These are phyloP conservation scores for Dictyostelium discoideum DNA, from an alignment of 78 protist species.

Conservation along the genomic window DNA sequence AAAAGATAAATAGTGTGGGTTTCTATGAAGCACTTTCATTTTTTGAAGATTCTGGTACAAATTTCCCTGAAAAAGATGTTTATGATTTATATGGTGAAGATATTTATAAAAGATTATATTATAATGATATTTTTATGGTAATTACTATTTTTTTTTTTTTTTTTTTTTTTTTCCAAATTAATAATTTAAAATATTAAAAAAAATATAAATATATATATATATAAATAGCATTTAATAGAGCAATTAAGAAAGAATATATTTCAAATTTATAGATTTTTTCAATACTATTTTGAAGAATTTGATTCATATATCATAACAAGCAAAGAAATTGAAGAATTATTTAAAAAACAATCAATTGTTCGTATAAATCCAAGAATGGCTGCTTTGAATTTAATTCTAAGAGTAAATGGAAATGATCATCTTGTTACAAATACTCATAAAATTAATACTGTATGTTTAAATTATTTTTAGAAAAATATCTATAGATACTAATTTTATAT, in stretches of 20 bases:
- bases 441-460: neutral
- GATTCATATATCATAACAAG: neutral
- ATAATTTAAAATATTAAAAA: no score
- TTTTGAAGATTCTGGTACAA: neutral
- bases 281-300: neutral
- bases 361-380: neutral
- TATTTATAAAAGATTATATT: neutral
- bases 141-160: no score
- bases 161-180: no score
- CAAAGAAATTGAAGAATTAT: neutral
- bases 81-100: neutral
- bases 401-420: neutral
- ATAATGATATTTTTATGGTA: neutral
- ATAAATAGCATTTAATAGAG: neutral
- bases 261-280: neutral
- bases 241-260: neutral
- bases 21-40: neutral
- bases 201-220: no score
- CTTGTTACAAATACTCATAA: neutral
- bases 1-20: neutral
- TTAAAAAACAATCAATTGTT: neutral
- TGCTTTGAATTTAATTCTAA: neutral
- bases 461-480: no score
- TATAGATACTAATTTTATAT: no score
- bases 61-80: neutral